Percentiles rank a stretch among this genome's conserved stretches.
These are phyloP conservation scores for Fibroporia radiculosa DNA, from an alignment of 768 basidiomycete genomes.

Conservation along the genomic window DNA sequence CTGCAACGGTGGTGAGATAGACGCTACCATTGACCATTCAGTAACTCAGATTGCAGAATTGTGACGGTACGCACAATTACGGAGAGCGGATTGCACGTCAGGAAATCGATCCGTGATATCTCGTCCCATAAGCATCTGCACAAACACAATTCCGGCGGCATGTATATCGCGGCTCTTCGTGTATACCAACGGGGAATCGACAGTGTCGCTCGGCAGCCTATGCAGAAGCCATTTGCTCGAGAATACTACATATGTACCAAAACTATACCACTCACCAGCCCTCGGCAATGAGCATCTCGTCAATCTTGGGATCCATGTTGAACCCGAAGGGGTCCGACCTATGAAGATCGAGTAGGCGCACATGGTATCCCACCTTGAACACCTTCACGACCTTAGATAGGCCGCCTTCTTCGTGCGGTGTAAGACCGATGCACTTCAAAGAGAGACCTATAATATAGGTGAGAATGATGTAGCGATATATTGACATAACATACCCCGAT, in stretches of 20 bases:
- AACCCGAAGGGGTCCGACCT: slow-evolving; percentile 72
- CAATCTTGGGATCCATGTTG: slow-evolving; percentile 19
- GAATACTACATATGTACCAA: slow-evolving; percentile 2
- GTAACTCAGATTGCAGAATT: neutral
- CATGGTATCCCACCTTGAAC: slow-evolving; percentile 63
- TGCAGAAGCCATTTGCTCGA: neutral
- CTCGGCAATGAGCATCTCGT: slow-evolving; percentile 29
- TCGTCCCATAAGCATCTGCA: slow-evolving; percentile 83
- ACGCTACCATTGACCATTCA: slow-evolving; percentile 32
- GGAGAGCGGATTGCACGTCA: slow-evolving; percentile 51
- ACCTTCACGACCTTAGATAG: slow-evolving; percentile 68
- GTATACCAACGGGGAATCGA: slow-evolving; percentile 74
- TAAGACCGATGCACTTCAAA: slow-evolving; percentile 54
- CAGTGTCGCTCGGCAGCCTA: slow-evolving; percentile 73
- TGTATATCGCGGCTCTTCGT: slow-evolving; percentile 79
- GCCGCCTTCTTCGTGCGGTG: slow-evolving; percentile 38
- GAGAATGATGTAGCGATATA: neutral
- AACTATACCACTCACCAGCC: slow-evolving; percentile 38
- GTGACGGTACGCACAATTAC: slow-evolving; percentile 36
- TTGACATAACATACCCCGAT: slow-evolving; percentile 44
- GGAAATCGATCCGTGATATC: slow-evolving; percentile 48
- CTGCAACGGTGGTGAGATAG: slow-evolving; percentile 44
- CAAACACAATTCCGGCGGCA: slow-evolving; percentile 64
- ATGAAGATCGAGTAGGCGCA: slow-evolving; percentile 71
- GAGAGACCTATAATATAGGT: slow-evolving; percentile 40